A percentile compares a stretch with the other conserved stretches of the same genome.
phyloP scores from a whole-genome alignment of 1,284 basidiomycete species.

The Gymnopus androsaceus region DNA sequence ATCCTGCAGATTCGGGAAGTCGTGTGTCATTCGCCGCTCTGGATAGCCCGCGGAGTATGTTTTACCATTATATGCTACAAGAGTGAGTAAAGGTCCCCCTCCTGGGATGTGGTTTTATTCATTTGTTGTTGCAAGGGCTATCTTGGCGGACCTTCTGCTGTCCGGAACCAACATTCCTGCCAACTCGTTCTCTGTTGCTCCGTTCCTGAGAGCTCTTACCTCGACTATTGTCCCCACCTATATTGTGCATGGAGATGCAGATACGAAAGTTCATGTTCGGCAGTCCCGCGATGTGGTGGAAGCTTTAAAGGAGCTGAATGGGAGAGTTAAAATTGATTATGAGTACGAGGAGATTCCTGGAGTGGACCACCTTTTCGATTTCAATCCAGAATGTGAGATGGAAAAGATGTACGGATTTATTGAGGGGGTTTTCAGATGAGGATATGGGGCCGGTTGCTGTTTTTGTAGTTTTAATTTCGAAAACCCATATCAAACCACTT shows the following conservation, averaged over 20 bases:
- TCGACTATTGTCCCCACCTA: conserved; percentile 32
- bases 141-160: conserved; percentile 32
- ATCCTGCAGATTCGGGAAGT: conserved; percentile 25
- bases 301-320: conserved; percentile 26
- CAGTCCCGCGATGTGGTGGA: conserved; percentile 35
- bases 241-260: conserved; percentile 36
- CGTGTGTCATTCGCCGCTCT: conserved; percentile 27
- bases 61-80: conserved; percentile 42
- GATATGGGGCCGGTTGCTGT: too few species aligned
- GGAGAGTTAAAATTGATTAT: conserved; percentile 26
- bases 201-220: conserved; percentile 18
- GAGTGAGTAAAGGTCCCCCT: conserved; percentile 27
- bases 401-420: conserved; percentile 37
- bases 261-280: conserved; percentile 34
- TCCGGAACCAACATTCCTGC: conserved; percentile 33
- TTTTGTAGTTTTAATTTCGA: too few species aligned
- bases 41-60: conserved; percentile 32
- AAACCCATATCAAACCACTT: too few species aligned
- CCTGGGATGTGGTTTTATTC: neutral
- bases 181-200: conserved; percentile 31
- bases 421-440: too few species aligned
- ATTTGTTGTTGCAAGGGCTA: conserved; percentile 25
- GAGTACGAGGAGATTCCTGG: conserved; percentile 32
- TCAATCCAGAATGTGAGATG: conserved; percentile 31
- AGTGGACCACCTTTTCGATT: conserved; percentile 37